phyloP scores from a whole-genome alignment of 345 rosid genomes.

The Clausena lansium region DNA sequence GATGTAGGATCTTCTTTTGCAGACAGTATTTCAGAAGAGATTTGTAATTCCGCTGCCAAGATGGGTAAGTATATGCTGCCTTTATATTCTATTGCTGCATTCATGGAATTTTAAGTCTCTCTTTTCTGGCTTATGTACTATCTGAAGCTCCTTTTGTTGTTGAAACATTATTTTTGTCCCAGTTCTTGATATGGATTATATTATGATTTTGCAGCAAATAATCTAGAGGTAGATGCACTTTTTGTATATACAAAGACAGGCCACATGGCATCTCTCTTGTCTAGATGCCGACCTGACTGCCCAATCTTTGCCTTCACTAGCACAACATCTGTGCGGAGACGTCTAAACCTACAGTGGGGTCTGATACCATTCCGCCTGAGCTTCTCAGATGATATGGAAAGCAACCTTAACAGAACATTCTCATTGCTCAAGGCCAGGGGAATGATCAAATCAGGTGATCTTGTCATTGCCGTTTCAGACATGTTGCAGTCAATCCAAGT shows the following conservation, averaged over 20 bases:
- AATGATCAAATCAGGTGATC: slow-evolving; percentile 96
- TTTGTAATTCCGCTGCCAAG: slow-evolving; percentile 94
- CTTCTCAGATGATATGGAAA: slow-evolving; percentile 94
- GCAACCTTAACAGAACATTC: slow-evolving; percentile 86
- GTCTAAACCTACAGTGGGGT: slow-evolving; percentile 95
- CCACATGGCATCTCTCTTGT: slow-evolving; percentile 92
- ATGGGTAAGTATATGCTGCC: slow-evolving; percentile 64
- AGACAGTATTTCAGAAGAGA: slow-evolving; percentile 88
- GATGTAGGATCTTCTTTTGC: slow-evolving; percentile 67
- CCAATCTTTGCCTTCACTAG: slow-evolving; percentile 94
- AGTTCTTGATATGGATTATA: slow-evolving; percentile 8
- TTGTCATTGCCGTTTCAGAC: slow-evolving; percentile 93
- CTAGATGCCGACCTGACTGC: slow-evolving; percentile 96
- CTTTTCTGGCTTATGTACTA: not conserved
- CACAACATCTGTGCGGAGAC: slow-evolving; percentile 75
- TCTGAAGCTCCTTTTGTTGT: not conserved
- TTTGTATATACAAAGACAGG: slow-evolving; percentile 92
- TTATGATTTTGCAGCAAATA: slow-evolving; percentile 69
- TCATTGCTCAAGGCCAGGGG: slow-evolving; percentile 93
- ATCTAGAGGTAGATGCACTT: slow-evolving; percentile 85
- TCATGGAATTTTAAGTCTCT: not conserved
- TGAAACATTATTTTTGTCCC: not conserved
- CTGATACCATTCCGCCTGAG: slow-evolving; percentile 94
- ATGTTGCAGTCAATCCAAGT: slow-evolving; percentile 96
- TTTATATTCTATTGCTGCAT: not conserved